These are phyloP conservation scores for Amanita exitialis DNA, from an alignment of 768 basidiomycete species.

Conservation along the genomic window DNA sequence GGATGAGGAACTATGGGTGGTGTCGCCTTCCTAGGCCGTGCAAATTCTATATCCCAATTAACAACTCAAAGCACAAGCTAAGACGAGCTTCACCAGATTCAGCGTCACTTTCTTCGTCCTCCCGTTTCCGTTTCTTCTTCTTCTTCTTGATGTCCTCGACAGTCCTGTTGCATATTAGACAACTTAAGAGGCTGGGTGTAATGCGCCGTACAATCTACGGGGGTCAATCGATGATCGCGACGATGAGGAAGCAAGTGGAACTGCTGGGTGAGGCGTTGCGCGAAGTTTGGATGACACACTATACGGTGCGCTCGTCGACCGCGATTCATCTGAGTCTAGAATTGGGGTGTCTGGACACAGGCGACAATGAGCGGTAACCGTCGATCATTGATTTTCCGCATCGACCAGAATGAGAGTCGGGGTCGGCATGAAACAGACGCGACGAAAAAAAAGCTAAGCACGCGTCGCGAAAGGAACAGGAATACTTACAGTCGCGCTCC, in stretches of 20 bases:
- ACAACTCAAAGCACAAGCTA: background rate
- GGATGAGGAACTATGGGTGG: conserved; percentile 35
- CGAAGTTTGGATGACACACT: conserved; percentile 33
- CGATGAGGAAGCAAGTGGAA: conserved; percentile 36
- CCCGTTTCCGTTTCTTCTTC: conserved; percentile 82
- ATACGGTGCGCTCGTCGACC: conserved; percentile 23
- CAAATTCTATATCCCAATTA: conserved; percentile 28
- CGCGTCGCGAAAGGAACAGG: background rate
- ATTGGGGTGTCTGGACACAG: conserved; percentile 27
- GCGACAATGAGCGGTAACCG: background rate
- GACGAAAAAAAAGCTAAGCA: background rate
- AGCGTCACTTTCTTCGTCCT: conserved; percentile 58
- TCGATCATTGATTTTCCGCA: no score
- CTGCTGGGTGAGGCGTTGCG: conserved; percentile 31
- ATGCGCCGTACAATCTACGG: conserved; percentile 43
- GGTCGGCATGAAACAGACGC: background rate
- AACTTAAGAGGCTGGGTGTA: background rate
- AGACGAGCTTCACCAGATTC: conserved; percentile 38
- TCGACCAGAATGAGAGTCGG: background rate
- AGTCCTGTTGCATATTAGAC: conserved; percentile 12
- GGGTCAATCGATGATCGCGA: conserved; percentile 49
- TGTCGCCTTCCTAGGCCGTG: conserved; percentile 47
- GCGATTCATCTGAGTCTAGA: conserved; percentile 40
- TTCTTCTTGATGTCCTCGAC: conserved; percentile 59
- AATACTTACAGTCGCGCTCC: conserved; percentile 66